These are phyloP conservation scores for Nyctanthes arbortristis DNA, from an alignment of 257 asterid genomes.

Conservation along the genomic window DNA sequence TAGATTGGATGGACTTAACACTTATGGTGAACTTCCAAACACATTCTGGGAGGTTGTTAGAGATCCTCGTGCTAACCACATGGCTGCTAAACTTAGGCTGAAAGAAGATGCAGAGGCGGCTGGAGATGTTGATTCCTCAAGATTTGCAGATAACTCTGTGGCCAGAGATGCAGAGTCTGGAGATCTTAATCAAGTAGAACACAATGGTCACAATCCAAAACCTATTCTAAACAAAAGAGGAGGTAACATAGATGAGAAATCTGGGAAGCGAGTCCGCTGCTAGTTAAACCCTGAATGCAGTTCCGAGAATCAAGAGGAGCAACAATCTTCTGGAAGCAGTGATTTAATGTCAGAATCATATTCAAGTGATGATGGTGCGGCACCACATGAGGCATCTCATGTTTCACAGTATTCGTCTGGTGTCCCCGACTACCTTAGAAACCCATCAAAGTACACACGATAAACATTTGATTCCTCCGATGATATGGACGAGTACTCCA, in stretches of 20 bases:
- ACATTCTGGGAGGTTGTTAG: slow-evolving; percentile 37
- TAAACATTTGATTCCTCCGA: slow-evolving; percentile 58
- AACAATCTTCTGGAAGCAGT: slow-evolving; percentile 22
- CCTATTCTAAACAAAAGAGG: slow-evolving; percentile 66
- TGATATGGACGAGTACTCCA: slow-evolving; percentile 65
- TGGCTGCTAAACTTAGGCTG: slow-evolving; percentile 74
- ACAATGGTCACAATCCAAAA: slow-evolving; percentile 38
- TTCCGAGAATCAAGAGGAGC: slow-evolving; percentile 26
- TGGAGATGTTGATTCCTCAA: slow-evolving; percentile 41
- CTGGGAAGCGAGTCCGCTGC: slow-evolving; percentile 72
- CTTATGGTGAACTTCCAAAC: slow-evolving; percentile 53
- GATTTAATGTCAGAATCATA: slow-evolving; percentile 24
- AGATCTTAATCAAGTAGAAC: slow-evolving; percentile 25
- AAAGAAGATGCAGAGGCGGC: slow-evolving; percentile 81
- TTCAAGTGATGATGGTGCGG: slow-evolving; percentile 19
- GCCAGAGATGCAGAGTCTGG: slow-evolving; percentile 14
- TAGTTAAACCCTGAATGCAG: slow-evolving; percentile 29
- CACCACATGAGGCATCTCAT: slow-evolving; percentile 28
- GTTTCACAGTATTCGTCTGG: slow-evolving; percentile 29
- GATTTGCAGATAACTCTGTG: slow-evolving; percentile 37
- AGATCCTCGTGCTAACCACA: slow-evolving; percentile 85
- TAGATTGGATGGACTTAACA: slow-evolving; percentile 33
- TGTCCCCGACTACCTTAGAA: slow-evolving; percentile 69
- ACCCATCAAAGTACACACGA: slow-evolving; percentile 77
- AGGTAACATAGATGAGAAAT: slow-evolving; percentile 33